Base-by-base conservation (phyloP, 1,139 yeast genomes). In the Suhomyces anneliseae region DNA sequence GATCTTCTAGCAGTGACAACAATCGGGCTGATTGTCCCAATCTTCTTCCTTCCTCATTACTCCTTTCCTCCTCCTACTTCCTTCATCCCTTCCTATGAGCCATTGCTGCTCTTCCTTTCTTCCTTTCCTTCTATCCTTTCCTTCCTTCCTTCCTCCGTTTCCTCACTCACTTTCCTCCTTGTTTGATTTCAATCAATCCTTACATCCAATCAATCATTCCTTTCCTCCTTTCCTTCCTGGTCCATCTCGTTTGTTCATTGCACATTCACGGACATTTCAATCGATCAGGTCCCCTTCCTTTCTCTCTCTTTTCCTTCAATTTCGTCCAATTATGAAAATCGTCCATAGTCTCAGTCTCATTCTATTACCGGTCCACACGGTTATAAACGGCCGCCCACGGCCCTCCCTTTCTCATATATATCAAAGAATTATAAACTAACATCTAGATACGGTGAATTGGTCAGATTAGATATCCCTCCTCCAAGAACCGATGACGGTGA, bases 401-500 rank as follows among this genome's bases (percentile, higher is more conserved):
- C 24, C 6, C 24, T 19, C 24, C 24, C 24, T 4, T 6, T 19
- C 1, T 19, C 24, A 19, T 19, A 19, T 19, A 19, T 19, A 19
- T 27, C 27, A 37, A 19, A 19, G 6, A 19, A 19, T 19, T 6
- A 19, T 19, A 3, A 19, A 59, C 62, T 58, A 56, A 54, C 60
- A 27, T 40, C 42, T 46, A 82, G 87, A 62, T 82, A 64, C 56
- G 90, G 90, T 41, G 79, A 79, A 54, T 69, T 85, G 44, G 81
- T 82, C 46, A 76, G 88, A 64, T 81, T 85, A 51, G 88, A 82
- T 56, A 82, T 85, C 48, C 86, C 89, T 34, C 88, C 89, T 45
- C 85, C 89, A 48, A 77, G 85, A 64, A 73, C 80, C 29, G 79
- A 79, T 48, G 83, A 80, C 51, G 83, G 85, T 40, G 76, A 81